These are phyloP conservation scores for Solanum clarkiae DNA, from an alignment of 257 asterid species.

Conservation along the genomic window DNA sequence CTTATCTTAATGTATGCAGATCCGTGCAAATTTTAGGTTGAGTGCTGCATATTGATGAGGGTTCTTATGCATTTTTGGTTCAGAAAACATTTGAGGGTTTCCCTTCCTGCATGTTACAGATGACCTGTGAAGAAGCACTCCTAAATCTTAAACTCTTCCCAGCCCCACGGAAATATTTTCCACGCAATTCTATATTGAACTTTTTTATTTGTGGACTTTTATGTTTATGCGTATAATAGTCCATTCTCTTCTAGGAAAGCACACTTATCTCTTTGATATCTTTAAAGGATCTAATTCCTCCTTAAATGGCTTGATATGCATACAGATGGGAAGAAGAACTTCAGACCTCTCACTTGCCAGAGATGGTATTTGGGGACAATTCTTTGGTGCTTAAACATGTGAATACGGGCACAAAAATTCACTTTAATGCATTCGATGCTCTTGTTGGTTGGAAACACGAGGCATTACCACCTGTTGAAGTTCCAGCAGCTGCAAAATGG, in stretches of 20 bases:
- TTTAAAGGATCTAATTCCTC: neutral
- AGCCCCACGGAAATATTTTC: neutral
- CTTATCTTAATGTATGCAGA: neutral
- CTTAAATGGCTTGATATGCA: neutral
- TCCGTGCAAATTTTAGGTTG: neutral
- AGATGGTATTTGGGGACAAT: constrained; percentile 96
- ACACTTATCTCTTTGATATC: neutral
- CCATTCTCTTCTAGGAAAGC: neutral
- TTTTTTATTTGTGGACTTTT: neutral
- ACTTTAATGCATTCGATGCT: constrained; percentile 89
- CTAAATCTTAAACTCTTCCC: neutral
- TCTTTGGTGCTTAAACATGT: constrained; percentile 59
- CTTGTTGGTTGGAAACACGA: constrained; percentile 86
- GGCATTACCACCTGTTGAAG: constrained; percentile 91
- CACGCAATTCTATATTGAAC: neutral
- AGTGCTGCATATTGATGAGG: neutral
- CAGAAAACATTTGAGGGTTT: neutral
- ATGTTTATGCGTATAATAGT: neutral
- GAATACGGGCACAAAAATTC: constrained; percentile 49
- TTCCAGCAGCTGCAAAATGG: constrained; percentile 98
- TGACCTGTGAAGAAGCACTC: neutral
- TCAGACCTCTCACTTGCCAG: constrained; percentile 79
- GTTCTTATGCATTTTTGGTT: neutral
- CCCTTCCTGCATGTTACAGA: neutral
- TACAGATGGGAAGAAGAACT: constrained; percentile 96